Evolutionary conservation across 805 yeast species (phyloP), one percentile per base, ranked within the genome.

Genomic region (Starmera caribaea): DNA sequence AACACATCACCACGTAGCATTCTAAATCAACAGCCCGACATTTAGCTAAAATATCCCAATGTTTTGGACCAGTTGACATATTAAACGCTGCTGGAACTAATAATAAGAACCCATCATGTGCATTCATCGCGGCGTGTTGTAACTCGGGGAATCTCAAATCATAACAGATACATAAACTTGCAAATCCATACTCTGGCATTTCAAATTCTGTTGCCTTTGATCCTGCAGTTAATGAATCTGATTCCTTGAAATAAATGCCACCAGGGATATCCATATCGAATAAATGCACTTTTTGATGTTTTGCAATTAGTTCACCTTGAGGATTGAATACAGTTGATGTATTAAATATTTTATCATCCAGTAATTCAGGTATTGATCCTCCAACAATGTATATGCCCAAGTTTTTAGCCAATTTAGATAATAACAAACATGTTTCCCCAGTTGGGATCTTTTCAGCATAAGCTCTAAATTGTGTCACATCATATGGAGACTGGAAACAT

Each of bases 401-500:
- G 42, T 76, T 68, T 42, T 68, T 69, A n/a, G 97, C 96, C 48
- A 87, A 58, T 1, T 58, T 54, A 1, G 87, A 66, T 37, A 90
- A 62, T 36, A 83, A 72, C 35, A 57, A 48, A 4, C 87, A 76
- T 1, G 80, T 73, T 45, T 76, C 77, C 3, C 94, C 94, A 2
- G 63, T 54, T 1, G 95, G 92, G 31, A 90, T 80, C 4, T 58
- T 46, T 58, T 90, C 98, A 5, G 95, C 86, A 57, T 90, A 89
- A 45, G 83, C 76, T 8, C 82, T 74, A 62, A 90, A 90, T 43
- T 89, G 80, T 42, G 76, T 75, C 15, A 86, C 95, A 0, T 94
- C 79, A 56, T 90, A 90, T 5, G 97, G 97, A 3, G 96, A 83
- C 57, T 90, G 90, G 73, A 88, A 89, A 64, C 96, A 88, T 63